These are phyloP conservation scores for Parasarocladium wereldwijsianum DNA, from an alignment of 2,329 filamentous ascomycete genomes.

Conservation along the genomic window DNA sequence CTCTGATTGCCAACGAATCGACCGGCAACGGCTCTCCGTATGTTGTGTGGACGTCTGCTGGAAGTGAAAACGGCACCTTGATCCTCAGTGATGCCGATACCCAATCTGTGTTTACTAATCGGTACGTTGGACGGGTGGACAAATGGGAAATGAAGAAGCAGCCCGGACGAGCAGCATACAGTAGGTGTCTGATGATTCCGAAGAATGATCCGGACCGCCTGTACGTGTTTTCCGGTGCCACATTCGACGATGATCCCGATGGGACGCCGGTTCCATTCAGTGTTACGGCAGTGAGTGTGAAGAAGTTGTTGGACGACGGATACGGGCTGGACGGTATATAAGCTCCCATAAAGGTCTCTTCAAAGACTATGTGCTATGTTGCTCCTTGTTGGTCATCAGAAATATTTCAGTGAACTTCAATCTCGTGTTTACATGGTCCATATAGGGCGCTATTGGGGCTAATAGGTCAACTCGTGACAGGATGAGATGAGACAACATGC, in stretches of 20 bases:
- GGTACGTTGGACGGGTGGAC: slow-evolving; percentile 19
- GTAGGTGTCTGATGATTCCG: slow-evolving; percentile 20
- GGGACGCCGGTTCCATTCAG: slow-evolving; percentile 3
- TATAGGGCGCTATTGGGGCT: too few relatives aligned
- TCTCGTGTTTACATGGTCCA: too few relatives aligned
- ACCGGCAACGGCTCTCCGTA: slow-evolving; percentile 22
- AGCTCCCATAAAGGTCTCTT: too few relatives aligned
- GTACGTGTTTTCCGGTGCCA: slow-evolving; percentile 3
- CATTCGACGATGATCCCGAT: slow-evolving; percentile 4
- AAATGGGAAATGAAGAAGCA: slow-evolving; percentile 21
- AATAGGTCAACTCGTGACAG: too few relatives aligned
- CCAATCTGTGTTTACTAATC: slow-evolving; percentile 26
- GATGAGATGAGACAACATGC: too few relatives aligned
- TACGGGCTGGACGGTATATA: slow-evolving; percentile 2
- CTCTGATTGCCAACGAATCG: slow-evolving; percentile 10
- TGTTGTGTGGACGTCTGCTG: slow-evolving; percentile 26
- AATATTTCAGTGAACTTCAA: too few relatives aligned
- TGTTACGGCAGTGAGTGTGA: slow-evolving; percentile 1
- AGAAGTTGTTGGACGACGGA: slow-evolving; percentile 1
- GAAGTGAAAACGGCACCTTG: slow-evolving; percentile 29
- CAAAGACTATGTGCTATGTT: too few relatives aligned
- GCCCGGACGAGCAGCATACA: slow-evolving; percentile 22
- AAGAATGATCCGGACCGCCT: slow-evolving; percentile 17
- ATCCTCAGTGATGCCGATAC: slow-evolving; percentile 23
- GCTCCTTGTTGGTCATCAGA: too few relatives aligned